These are phyloP conservation scores for Backusella morwellensis DNA, from an alignment of 192 early-diverging fungal genomes.

Conservation along the genomic window DNA sequence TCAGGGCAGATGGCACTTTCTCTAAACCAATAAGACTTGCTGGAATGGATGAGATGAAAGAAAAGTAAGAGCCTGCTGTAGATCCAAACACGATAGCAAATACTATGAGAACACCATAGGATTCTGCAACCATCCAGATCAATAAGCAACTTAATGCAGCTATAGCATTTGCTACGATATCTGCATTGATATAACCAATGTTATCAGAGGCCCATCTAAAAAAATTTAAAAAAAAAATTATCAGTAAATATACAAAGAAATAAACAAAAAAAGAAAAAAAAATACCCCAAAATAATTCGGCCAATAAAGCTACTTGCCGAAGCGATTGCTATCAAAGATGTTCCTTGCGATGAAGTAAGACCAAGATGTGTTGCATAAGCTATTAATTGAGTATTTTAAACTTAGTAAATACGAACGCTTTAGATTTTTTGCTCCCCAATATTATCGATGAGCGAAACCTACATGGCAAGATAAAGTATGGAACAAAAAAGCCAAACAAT, in stretches of 20 bases:
- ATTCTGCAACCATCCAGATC: slow-evolving; percentile 30
- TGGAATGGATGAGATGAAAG: slow-evolving; percentile 24
- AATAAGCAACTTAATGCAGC: slow-evolving; percentile 11
- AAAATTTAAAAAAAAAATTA: background rate
- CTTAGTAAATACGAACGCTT: background rate
- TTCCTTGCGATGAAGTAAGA: slow-evolving; percentile 19
- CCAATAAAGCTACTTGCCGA: slow-evolving; percentile 24
- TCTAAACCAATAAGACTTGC: slow-evolving; percentile 18
- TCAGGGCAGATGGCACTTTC: slow-evolving; percentile 18
- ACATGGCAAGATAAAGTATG: slow-evolving; percentile 29
- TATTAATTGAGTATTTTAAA: background rate
- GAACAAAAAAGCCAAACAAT: slow-evolving; percentile 26
- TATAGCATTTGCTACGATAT: slow-evolving; percentile 21
- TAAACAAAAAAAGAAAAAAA: background rate
- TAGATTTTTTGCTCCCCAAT: background rate
- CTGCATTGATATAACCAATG: slow-evolving; percentile 28
- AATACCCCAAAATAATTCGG: slow-evolving; percentile 19
- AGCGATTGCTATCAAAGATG: slow-evolving; percentile 13
- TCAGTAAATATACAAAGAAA: background rate
- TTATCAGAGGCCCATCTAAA: slow-evolving; percentile 16
- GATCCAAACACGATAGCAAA: slow-evolving; percentile 30
- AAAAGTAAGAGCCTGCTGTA: slow-evolving; percentile 28
- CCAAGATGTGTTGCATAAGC: slow-evolving; percentile 27
- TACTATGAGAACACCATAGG: slow-evolving; percentile 24
- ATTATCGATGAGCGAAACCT: background rate